A percentile compares a stretch with the other conserved stretches of the same genome.
Evolutionary conservation across 1,284 basidiomycete species (phyloP).

Genomic region (Mycosarcoma mackinlayi): DNA sequence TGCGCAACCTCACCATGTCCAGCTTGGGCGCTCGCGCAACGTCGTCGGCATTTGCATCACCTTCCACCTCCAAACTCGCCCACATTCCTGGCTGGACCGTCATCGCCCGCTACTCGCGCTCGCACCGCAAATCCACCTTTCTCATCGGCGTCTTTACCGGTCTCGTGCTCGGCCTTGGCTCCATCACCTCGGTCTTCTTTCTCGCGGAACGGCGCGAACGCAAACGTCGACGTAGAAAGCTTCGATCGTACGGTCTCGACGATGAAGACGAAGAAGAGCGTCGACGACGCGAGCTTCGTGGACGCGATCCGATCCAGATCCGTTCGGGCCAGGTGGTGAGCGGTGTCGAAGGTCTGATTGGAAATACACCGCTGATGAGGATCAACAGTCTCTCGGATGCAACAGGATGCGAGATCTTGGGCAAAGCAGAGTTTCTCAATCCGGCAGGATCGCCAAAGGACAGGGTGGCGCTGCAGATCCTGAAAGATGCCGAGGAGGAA

Average conservation of each 20-base stretch:
- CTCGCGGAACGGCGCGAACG: slow-evolving; percentile 49
- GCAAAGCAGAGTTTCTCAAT: slow-evolving; percentile 97
- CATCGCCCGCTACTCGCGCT: slow-evolving; percentile 34
- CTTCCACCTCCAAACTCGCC: slow-evolving; percentile 28
- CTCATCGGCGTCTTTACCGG: slow-evolving; percentile 58
- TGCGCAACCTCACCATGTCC: slow-evolving; percentile 11
- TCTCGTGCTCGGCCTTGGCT: slow-evolving; percentile 56
- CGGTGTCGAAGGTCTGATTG: slow-evolving; percentile 59
- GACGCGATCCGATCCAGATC: slow-evolving; percentile 43
- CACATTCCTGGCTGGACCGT: slow-evolving; percentile 43
- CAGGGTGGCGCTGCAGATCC: slow-evolving; percentile 84
- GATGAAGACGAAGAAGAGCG: slow-evolving; percentile 47
- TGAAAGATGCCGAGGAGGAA: slow-evolving; percentile 84
- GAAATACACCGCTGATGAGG: slow-evolving; percentile 91
- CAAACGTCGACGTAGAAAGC: slow-evolving; percentile 27
- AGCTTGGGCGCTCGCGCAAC: slow-evolving; percentile 6
- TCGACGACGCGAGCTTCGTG: slow-evolving; percentile 25
- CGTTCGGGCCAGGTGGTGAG: slow-evolving; percentile 53
- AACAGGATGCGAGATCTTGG: slow-evolving; percentile 91
- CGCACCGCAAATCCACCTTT: slow-evolving; percentile 53
- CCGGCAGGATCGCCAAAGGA: slow-evolving; percentile 98
- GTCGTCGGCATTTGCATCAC: slow-evolving; percentile 11
- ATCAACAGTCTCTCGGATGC: slow-evolving; percentile 91
- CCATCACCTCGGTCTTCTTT: slow-evolving; percentile 57
- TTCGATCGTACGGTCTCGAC: slow-evolving; percentile 33